Percentiles rank a stretch among this genome's conserved stretches.
These are phyloP conservation scores for Astrocystis sublimbata DNA, from an alignment of 495 filamentous ascomycete species.

Conservation along the genomic window DNA sequence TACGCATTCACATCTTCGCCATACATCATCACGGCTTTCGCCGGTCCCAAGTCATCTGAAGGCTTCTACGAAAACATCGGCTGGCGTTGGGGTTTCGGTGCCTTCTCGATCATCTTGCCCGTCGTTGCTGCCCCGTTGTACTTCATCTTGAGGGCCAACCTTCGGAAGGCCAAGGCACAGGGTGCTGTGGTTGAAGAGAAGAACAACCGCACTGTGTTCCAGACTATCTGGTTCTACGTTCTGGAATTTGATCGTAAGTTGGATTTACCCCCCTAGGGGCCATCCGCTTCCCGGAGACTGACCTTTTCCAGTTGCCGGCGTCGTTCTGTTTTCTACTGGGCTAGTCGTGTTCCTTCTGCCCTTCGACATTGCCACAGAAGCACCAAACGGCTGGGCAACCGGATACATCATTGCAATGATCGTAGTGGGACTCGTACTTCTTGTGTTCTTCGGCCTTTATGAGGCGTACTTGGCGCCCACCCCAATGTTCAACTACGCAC, in stretches of 20 bases:
- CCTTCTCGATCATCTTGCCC: slow-evolving; percentile 55
- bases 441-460: slow-evolving; percentile 61
- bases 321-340: slow-evolving; percentile 54
- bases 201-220: slow-evolving; percentile 13
- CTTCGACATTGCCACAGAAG: slow-evolving; percentile 52
- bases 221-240: slow-evolving; percentile 15
- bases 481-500: slow-evolving; percentile 58
- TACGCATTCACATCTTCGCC: slow-evolving; percentile 59
- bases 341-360: slow-evolving; percentile 62
- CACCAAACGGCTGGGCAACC: slow-evolving; percentile 41
- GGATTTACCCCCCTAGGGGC: background rate
- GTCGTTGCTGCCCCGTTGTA: slow-evolving; percentile 51
- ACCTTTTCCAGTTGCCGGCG: slow-evolving; percentile 38
- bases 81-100: slow-evolving; percentile 63
- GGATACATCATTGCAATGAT: slow-evolving; percentile 54
- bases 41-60: slow-evolving; percentile 21
- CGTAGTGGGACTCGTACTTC: slow-evolving; percentile 55
- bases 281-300: background rate
- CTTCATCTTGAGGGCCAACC: slow-evolving; percentile 50
- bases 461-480: slow-evolving; percentile 57
- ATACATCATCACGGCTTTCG: slow-evolving; percentile 59
- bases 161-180: slow-evolving; percentile 48
- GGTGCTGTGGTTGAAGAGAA: background rate
- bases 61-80: slow-evolving; percentile 29
- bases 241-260: background rate